Evolutionary conservation across 805 yeast species (phyloP).

Genomic region (Spathaspora passalidarum): DNA sequence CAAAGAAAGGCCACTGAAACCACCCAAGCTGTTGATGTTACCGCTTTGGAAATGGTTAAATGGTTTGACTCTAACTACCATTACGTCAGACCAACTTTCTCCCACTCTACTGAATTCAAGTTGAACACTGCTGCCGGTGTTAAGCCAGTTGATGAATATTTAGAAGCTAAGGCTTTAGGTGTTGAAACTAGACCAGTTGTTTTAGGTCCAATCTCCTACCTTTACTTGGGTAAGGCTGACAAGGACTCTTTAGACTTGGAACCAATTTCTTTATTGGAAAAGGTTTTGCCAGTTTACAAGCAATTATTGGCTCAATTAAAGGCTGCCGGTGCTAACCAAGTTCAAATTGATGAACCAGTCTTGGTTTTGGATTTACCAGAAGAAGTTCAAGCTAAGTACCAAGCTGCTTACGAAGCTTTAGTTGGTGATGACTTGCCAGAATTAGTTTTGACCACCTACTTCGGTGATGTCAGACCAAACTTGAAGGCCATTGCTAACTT

Average conservation of each 20-base stretch:
- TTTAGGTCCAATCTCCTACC: slow-evolving; percentile 94
- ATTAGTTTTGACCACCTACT: slow-evolving; percentile 84
- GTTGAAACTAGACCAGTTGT: slow-evolving; percentile 96
- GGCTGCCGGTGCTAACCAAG: slow-evolving; percentile 91
- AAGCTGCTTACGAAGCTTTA: slow-evolving; percentile 79
- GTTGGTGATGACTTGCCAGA: slow-evolving; percentile 69
- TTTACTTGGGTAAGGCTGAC: slow-evolving; percentile 96
- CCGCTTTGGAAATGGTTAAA: slow-evolving; percentile 99
- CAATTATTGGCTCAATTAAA: slow-evolving; percentile 83
- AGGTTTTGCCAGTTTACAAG: slow-evolving; percentile 90
- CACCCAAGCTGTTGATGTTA: slow-evolving; percentile 89
- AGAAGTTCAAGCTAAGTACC: slow-evolving; percentile 79
- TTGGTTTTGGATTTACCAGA: slow-evolving; percentile 91
- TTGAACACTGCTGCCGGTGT: slow-evolving; percentile 69
- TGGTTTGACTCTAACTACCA: slow-evolving; percentile 99
- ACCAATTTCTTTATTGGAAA: slow-evolving; percentile 85
- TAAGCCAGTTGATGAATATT: slow-evolving; percentile 96
- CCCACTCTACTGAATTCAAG: slow-evolving; percentile 92
- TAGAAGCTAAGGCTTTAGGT: slow-evolving; percentile 96
- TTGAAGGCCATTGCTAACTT: slow-evolving; percentile 80
- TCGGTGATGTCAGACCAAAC: slow-evolving; percentile 99
- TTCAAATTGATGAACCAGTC: slow-evolving; percentile 97
- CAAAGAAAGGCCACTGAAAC: slow-evolving; percentile 93
- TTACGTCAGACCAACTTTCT: slow-evolving; percentile 98
- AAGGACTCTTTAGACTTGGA: slow-evolving; percentile 94